These are phyloP conservation scores for Fusarium sp. DNA, from an alignment of 2,329 filamentous ascomycete genomes.

Conservation along the genomic window DNA sequence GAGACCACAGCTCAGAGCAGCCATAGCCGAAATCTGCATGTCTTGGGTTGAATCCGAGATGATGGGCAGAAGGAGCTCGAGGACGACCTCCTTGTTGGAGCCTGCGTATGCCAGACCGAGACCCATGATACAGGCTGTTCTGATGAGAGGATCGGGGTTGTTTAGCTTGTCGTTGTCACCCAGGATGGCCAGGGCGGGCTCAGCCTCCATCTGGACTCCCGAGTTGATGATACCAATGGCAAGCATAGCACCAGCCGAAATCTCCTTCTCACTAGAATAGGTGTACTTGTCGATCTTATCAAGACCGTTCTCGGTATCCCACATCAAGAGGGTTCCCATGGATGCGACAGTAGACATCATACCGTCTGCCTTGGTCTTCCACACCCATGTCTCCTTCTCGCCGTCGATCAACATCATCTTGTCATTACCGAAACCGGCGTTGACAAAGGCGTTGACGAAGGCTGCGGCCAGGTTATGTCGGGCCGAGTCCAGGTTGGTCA, in stretches of 20 bases:
- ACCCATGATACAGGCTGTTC: conserved; percentile 93
- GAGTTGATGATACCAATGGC: conserved; percentile 97
- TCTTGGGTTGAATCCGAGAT: conserved; percentile 86
- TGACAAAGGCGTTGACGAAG: conserved; percentile 97
- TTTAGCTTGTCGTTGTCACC: conserved; percentile 84
- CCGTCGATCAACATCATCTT: conserved; percentile 97
- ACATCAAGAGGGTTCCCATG: conserved; percentile 88
- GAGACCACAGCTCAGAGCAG: conserved; percentile 88
- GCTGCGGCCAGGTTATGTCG: conserved; percentile 95
- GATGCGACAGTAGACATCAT: conserved; percentile 98
- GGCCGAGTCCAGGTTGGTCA: conserved; percentile 95
- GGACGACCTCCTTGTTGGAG: conserved; percentile 89
- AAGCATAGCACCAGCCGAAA: conserved; percentile 91
- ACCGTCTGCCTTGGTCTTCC: conserved; percentile 98
- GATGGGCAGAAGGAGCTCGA: conserved; percentile 87
- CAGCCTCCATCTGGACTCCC: conserved; percentile 88
- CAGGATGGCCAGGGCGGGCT: conserved; percentile 89
- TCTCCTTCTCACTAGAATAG: conserved; percentile 81
- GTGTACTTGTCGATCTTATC: conserved; percentile 97
- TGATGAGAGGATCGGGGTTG: conserved; percentile 80
- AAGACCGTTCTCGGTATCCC: conserved; percentile 92
- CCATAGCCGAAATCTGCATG: conserved; percentile 98
- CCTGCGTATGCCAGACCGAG: conserved; percentile 94
- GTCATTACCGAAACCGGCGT: conserved; percentile 93
- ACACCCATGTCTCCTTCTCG: conserved; percentile 94